A percentile compares a stretch with the other conserved stretches of the same genome.
Conservation (phyloP, 768 basidiomycete species). For the Pulveroboletus ravenelii region DNA sequence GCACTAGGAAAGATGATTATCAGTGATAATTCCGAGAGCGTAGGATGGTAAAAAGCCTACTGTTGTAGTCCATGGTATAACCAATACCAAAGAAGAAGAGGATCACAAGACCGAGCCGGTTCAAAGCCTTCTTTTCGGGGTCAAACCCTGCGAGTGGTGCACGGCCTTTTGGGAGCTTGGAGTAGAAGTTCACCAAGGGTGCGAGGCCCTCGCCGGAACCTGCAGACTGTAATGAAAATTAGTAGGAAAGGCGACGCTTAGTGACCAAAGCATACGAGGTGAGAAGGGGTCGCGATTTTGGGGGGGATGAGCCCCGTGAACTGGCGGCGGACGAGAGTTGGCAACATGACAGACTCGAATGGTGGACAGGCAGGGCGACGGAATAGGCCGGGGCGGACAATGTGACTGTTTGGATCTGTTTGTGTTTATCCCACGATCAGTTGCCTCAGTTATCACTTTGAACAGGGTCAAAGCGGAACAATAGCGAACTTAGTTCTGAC, state of each 20-base stretch:
- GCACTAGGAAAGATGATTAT: conserved; percentile 49
- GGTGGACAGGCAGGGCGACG: conserved; percentile 5
- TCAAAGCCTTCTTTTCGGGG: conserved; percentile 74
- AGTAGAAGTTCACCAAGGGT: conserved; percentile 92
- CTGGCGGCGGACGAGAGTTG: conserved; percentile 79
- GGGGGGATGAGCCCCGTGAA: conserved; percentile 86
- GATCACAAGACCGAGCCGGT: conserved; percentile 51
- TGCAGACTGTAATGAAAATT: conserved; percentile 52
- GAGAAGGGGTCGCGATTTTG: conserved; percentile 88
- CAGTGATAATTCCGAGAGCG: conserved; percentile 4
- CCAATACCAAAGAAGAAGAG: conserved; percentile 56
- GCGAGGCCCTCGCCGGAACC: conserved; percentile 77
- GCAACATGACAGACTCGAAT: conserved; percentile 55
- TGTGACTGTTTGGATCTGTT: conserved; percentile 15
- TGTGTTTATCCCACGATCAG: conserved; percentile 16
- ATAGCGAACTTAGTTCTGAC: conserved; percentile 8
- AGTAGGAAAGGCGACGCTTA: background rate
- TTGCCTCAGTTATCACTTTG: background rate
- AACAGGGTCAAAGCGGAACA: conserved; percentile 7
- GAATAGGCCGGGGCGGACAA: conserved; percentile 18
- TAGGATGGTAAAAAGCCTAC: conserved; percentile 44
- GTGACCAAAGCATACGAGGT: conserved; percentile 51
- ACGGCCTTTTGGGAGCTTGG: conserved; percentile 89
- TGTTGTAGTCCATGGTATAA: conserved; percentile 87
- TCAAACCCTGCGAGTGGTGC: conserved; percentile 58